Percentiles rank a stretch among this genome's conserved stretches.
phyloP scores from a whole-genome alignment of 371 early-diverging fungal genomes.

The Mucor circinelloides region DNA sequence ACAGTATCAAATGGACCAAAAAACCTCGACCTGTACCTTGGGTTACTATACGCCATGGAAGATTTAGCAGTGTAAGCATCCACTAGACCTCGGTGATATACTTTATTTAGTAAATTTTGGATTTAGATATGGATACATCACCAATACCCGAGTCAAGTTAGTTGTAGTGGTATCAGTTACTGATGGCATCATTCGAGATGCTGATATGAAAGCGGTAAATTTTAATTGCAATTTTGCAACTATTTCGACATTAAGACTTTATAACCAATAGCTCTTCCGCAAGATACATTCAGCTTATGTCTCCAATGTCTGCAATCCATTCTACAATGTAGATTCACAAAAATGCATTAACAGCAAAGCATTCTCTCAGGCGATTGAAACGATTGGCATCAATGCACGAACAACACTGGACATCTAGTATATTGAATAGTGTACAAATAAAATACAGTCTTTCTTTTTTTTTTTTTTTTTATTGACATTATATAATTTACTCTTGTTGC shows the following conservation, averaged over 20 bases:
- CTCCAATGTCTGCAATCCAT: conserved; percentile 80
- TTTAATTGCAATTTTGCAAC: not conserved
- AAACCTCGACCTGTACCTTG: conserved; percentile 77
- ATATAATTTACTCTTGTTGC: not conserved
- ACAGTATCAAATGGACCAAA: conserved; percentile 63
- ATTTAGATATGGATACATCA: conserved; percentile 81
- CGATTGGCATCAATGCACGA: conserved; percentile 46
- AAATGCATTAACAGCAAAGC: conserved; percentile 59
- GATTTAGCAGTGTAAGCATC: conserved; percentile 75
- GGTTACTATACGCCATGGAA: conserved; percentile 84
- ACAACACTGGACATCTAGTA: conserved; percentile 28
- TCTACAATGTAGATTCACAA: conserved; percentile 68
- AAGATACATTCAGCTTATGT: conserved; percentile 82
- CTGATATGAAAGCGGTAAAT: conserved; percentile 77
- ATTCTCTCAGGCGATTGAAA: conserved; percentile 62
- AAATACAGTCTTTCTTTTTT: not conserved
- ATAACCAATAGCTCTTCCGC: conserved; percentile 65
- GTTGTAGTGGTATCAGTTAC: conserved; percentile 76
- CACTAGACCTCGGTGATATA: not conserved
- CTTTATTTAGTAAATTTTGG: not conserved
- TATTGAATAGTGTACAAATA: not conserved
- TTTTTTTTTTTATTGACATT: not conserved
- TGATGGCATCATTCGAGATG: conserved; percentile 77
- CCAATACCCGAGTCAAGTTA: conserved; percentile 84
- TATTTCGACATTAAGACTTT: not conserved